Conservation (phyloP, 2,329 filamentous ascomycete species). For the Colletotrichum limetticola region DNA sequence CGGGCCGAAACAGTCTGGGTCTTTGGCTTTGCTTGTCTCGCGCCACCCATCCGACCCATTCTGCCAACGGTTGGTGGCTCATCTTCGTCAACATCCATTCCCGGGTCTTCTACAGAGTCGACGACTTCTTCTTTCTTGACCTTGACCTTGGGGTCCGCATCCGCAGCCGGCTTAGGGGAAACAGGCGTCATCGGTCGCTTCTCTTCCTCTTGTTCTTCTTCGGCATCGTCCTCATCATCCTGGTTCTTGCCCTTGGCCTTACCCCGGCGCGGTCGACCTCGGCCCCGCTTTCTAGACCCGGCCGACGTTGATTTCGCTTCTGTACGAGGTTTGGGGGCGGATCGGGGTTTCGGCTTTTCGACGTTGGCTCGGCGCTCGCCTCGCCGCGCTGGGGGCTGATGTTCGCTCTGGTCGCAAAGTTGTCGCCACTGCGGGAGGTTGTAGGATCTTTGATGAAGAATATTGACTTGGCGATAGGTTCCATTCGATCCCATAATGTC, state of each 20-base stretch:
- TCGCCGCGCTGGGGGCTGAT: constrained; percentile 91
- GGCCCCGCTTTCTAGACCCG: constrained; percentile 51
- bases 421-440: constrained; percentile 97
- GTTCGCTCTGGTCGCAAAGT: constrained; percentile 92
- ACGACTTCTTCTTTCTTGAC: constrained; percentile 47
- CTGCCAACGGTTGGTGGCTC: constrained; percentile 45
- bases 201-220: constrained; percentile 37
- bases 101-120: constrained; percentile 63
- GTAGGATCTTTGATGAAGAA: constrained; percentile 95
- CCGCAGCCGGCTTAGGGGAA: constrained; percentile 47
- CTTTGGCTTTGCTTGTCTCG: constrained; percentile 64
- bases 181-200: constrained; percentile 33
- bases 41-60: constrained; percentile 60
- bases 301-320: constrained; percentile 40
- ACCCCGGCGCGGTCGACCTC: constrained; percentile 51
- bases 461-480: constrained; percentile 96
- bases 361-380: constrained; percentile 79
- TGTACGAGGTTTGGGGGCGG: constrained; percentile 45
- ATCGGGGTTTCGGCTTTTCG: constrained; percentile 59
- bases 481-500: constrained; percentile 97
- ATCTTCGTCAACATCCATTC: constrained; percentile 49
- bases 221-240: constrained; percentile 49
- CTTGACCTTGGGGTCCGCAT: constrained; percentile 38
- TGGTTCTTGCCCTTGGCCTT: constrained; percentile 50
- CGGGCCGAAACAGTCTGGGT: constrained; percentile 85